Evolutionary conservation across 805 yeast genomes (phyloP), one percentile per base, ranked within the genome.

Genomic region (Brettanomyces naardenensis): DNA sequence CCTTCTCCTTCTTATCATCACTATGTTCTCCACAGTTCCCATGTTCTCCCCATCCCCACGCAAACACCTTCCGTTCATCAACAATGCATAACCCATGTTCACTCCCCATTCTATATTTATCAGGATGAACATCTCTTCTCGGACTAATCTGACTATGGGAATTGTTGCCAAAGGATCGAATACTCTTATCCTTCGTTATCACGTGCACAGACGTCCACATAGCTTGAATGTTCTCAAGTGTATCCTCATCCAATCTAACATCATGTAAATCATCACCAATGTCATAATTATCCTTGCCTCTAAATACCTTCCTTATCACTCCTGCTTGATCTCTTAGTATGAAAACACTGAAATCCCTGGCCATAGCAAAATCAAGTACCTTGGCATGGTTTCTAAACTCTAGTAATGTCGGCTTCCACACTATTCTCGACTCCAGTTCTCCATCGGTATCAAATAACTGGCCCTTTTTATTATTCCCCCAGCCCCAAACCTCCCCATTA

Each of bases 11-110:
- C 33, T 3, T 46, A 35, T 15, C 34, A 36, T 33, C 18, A 10
- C 14, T 18, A 22, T 28, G 56, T 53, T 39, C 35, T 0, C 95
- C 95, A 60, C 97, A 90, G 54, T 90, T 90, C 0, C 98, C 98
- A 58, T 90, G 98, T 52, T 92, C 97, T 11, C 96, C 97, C 98
- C 98, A 90, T 1, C 98, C 98, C 97, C 97, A 92, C 2, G 89
- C 71, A 38, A 52, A 62, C 0, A 88, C 79, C 6, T 40, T 35
- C 28, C 57, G 47, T 13, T 32, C n/a, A 1, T 48, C 36, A 5
- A 34, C 19, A 6, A 57, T 52, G 9, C 73, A 48, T 14, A 88
- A 49, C 0, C 92, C 94, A 57, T 90, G 98, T 53, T 90, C 97
- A 56, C 95, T 85, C 0, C 98, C 98, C 5, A 75, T 68, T 1